phyloP scores from a whole-genome alignment of 371 early-diverging fungal genomes.

The Lichtheimia ramosa region DNA sequence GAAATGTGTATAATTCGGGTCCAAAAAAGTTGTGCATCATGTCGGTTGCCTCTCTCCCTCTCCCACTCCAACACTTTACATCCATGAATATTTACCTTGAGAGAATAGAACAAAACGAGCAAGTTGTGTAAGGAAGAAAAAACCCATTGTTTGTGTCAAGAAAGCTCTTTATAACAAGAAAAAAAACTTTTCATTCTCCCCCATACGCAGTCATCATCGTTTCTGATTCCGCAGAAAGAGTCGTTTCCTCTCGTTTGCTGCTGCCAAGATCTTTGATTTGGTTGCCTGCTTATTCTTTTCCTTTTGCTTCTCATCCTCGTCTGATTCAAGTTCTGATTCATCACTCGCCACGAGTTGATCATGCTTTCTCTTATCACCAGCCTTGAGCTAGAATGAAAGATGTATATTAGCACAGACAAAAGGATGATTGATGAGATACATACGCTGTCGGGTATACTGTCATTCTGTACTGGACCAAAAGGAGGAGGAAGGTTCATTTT shows the following conservation, averaged over 20 bases:
- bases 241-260: conserved; percentile 3
- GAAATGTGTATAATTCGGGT: conserved; percentile 21
- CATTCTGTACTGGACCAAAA: conserved; percentile 41
- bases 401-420: background rate
- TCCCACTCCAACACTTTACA: no score
- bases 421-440: background rate
- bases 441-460: conserved; percentile 24
- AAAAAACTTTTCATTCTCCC: conserved; percentile 8
- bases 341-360: conserved; percentile 52
- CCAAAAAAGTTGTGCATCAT: conserved; percentile 19
- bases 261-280: conserved; percentile 21
- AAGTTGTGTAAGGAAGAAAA: background rate
- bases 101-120: no score
- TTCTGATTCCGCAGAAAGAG: conserved; percentile 5
- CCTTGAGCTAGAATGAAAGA: background rate
- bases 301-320: conserved; percentile 30
- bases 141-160: no score
- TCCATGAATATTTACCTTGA: conserved; percentile 6
- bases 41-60: background rate
- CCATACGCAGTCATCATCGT: no score
- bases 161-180: conserved; percentile 2
- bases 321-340: conserved; percentile 61
- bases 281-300: conserved; percentile 18
- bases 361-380: conserved; percentile 25
- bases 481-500: conserved; percentile 73